phyloP scores from a whole-genome alignment of 768 basidiomycete species.

The Trichaptum fuscoviolaceum region DNA sequence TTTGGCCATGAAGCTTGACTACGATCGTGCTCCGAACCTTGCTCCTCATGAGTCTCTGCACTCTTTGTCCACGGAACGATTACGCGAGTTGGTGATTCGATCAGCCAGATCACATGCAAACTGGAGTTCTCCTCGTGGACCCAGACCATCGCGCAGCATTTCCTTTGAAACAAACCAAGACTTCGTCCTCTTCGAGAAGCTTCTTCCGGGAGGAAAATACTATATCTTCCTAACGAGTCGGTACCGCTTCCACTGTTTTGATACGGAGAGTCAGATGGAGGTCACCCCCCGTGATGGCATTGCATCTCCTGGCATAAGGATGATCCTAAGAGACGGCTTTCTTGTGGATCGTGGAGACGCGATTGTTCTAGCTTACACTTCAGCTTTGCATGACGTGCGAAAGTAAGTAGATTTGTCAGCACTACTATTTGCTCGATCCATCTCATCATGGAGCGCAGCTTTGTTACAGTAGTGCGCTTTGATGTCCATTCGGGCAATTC shows the following conservation, averaged over 20 bases:
- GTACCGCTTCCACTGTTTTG: not conserved
- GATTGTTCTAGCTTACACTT: not conserved
- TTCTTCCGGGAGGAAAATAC: not conserved
- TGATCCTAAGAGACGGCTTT: not conserved
- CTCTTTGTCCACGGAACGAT: not conserved
- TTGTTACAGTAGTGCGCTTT: too few species aligned
- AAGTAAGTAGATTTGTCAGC: too few species aligned
- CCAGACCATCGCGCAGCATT: not conserved
- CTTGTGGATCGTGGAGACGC: not conserved
- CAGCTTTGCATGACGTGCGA: too few species aligned
- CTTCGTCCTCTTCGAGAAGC: not conserved
- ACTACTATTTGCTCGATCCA: too few species aligned
- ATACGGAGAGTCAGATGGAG: not conserved
- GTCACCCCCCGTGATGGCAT: not conserved
- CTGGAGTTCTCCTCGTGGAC: not conserved
- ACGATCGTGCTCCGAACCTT: not conserved
- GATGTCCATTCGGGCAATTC: too few species aligned
- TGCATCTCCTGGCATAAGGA: not conserved
- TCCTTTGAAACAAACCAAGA: not conserved
- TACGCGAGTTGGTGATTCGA: not conserved
- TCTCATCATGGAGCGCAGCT: too few species aligned
- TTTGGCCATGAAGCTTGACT: not conserved
- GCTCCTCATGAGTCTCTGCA: not conserved
- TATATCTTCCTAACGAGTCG: not conserved
- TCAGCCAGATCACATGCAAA: not conserved